A percentile compares a stretch with the other conserved stretches of the same genome.
These are phyloP conservation scores for Pittosporum tobira DNA, from an alignment of 129 eudicot genomes.

Conservation along the genomic window DNA sequence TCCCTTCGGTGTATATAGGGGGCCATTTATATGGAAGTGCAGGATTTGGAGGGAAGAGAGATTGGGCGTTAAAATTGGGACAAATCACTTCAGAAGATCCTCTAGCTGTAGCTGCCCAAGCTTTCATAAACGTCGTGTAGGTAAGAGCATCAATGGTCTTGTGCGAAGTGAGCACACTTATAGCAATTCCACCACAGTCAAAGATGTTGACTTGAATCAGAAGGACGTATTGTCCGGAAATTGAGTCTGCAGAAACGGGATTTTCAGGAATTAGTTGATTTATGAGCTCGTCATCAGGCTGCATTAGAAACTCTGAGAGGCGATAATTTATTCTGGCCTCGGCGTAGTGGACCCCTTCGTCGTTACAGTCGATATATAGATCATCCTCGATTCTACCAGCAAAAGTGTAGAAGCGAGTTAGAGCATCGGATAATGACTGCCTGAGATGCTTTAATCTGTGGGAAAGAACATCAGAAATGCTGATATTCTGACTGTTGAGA, in stretches of 20 bases:
- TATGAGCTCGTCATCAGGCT: conserved; percentile 12
- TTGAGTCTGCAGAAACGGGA: neutral
- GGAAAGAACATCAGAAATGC: neutral
- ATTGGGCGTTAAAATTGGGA: conserved; percentile 11
- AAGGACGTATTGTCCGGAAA: conserved; percentile 7
- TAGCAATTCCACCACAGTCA: conserved; percentile 27
- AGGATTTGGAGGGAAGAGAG: conserved; percentile 13
- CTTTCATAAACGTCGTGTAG: conserved; percentile 16
- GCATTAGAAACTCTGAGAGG: conserved; percentile 13
- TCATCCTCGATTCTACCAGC: conserved; percentile 21
- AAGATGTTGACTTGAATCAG: conserved; percentile 27
- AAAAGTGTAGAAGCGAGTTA: conserved; percentile 21
- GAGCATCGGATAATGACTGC: conserved; percentile 14
- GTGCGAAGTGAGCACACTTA: conserved; percentile 20
- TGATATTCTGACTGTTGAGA: neutral
- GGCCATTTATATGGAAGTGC: neutral
- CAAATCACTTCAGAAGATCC: neutral
- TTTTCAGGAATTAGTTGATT: conserved; percentile 15
- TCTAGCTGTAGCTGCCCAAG: conserved; percentile 19
- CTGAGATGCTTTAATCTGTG: conserved; percentile 10
- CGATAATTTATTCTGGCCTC: conserved; percentile 14
- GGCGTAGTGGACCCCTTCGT: conserved; percentile 20
- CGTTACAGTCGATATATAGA: conserved; percentile 24
- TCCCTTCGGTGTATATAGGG: conserved; percentile 1
- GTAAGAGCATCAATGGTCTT: conserved; percentile 18